A percentile compares a stretch with the other conserved stretches of the same genome.
phyloP scores from a whole-genome alignment of 1,284 basidiomycete genomes.

The Wolfiporia cocos region DNA sequence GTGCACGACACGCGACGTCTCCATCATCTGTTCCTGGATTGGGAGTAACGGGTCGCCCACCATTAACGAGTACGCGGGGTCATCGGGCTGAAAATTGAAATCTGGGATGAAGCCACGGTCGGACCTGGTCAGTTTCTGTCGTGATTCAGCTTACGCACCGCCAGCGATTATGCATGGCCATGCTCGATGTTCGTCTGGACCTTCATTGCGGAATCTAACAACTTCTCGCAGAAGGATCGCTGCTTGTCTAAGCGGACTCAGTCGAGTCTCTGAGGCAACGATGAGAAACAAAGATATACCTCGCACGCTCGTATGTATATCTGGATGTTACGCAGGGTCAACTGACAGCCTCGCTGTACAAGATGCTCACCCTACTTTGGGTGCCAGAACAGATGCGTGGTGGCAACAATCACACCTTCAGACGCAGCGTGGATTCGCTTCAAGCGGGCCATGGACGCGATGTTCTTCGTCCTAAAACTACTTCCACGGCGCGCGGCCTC shows the following conservation, averaged over 20 bases:
- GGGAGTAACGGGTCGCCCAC: conserved; percentile 51
- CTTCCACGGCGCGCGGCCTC: conserved; percentile 42
- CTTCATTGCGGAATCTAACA: conserved; percentile 46
- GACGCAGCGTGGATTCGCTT: conserved; percentile 32
- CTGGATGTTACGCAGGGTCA: conserved; percentile 35
- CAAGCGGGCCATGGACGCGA: conserved; percentile 72
- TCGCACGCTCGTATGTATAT: conserved; percentile 83
- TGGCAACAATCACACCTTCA: conserved; percentile 67
- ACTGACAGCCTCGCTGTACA: too few species aligned
- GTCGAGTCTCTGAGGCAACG: conserved; percentile 1
- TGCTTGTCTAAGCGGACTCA: conserved; percentile 49
- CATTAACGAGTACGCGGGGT: conserved; percentile 82
- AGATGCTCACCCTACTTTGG: too few species aligned
- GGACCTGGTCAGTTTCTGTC: neutral
- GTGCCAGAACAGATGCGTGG: conserved; percentile 94
- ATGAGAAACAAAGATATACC: conserved; percentile 38
- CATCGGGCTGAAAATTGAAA: conserved; percentile 88
- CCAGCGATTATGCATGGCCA: conserved; percentile 86
- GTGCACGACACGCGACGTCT: conserved; percentile 77
- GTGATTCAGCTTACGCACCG: conserved; percentile 50
- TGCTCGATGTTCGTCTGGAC: conserved; percentile 28
- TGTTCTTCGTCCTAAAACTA: conserved; percentile 78
- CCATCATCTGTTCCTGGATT: conserved; percentile 48
- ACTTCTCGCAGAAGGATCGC: conserved; percentile 68
- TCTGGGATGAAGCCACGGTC: conserved; percentile 43